Conservation (phyloP, 1,284 basidiomycete species). For the Fomitopsis palustris region DNA sequence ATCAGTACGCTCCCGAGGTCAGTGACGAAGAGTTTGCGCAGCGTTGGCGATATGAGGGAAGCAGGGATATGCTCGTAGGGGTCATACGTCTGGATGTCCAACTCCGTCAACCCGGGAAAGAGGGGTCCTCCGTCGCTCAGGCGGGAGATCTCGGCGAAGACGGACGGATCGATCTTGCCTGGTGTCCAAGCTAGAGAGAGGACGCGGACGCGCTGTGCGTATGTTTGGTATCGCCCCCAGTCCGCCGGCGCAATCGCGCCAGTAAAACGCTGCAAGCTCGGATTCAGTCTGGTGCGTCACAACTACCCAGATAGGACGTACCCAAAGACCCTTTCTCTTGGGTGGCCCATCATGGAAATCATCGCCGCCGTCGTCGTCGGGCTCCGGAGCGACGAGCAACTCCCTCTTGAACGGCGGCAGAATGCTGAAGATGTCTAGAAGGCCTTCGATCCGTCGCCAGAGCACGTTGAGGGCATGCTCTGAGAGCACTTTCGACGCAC, state of each 20-base stretch:
- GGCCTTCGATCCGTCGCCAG: conserved; percentile 1
- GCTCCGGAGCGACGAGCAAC: neutral
- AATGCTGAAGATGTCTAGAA: neutral
- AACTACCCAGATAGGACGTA: neutral
- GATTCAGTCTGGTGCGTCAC: neutral
- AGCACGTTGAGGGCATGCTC: conserved; percentile 1
- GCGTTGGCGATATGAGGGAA: neutral
- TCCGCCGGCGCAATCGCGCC: neutral
- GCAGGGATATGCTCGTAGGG: neutral
- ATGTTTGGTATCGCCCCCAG: neutral
- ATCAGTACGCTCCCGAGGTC: neutral
- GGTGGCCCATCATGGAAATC: neutral
- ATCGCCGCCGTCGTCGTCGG: neutral
- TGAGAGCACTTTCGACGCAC: neutral
- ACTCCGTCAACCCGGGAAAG: neutral
- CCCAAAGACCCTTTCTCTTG: neutral
- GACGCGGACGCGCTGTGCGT: neutral
- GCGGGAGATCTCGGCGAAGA: neutral
- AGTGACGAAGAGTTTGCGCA: neutral
- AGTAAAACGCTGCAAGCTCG: neutral
- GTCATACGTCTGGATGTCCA: conserved; percentile 1
- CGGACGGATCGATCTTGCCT: neutral
- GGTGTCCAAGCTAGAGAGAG: neutral
- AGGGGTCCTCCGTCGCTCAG: neutral
- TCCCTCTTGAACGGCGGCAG: neutral